Evolutionary conservation across 345 rosid genomes (phyloP), one percentile per base, ranked within the genome.

Genomic region (Theobroma cacao): DNA sequence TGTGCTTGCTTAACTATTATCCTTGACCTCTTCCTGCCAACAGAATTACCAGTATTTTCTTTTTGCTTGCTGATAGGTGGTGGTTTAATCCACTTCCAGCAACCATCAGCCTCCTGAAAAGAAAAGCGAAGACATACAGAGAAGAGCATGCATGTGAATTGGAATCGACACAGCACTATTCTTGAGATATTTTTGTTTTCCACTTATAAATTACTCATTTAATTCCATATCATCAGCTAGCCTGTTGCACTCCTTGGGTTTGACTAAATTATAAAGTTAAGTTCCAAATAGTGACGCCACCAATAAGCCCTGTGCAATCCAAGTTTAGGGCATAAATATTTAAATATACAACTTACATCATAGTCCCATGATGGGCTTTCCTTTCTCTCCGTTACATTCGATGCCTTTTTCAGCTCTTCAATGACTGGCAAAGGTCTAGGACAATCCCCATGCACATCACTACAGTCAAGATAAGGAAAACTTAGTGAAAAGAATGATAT

Each of bases 1-100:
- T 17, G 64, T 58, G 30, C 59, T 61, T 17, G 26, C 59, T 71
- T 71, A 50, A 30, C 41, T 3, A 7, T 48, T 13, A 11, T 48
- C 30, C 22, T 74, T 62, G 52, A 52, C 63, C 77, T 76, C 77
- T 64, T 76, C 38, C 48, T 78, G 68, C 74, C 78, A 26, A 72
- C 80, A 74, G 80, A 33, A 33, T n/a, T 74, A 14, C 67, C 76
- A 17, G 38, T 17, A 68, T 63, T n/a, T 41, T 64, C 82, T 14
- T 10, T 61, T 66, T 74, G 76, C 77, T 72, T 85, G 84, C 91
- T 86, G 74, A 12, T 10, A 4, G 93, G 95, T 43, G 90, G 88
- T 66, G 89, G 86, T 61, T 65, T 88, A 30, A 72, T 77, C 93
- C 95, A 91, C 77, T 74, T 81, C 93, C 95, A 91, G 80, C 79